These are phyloP conservation scores for Vanilla planifolia DNA, from an alignment of 106 monocot species.

Conservation along the genomic window DNA sequence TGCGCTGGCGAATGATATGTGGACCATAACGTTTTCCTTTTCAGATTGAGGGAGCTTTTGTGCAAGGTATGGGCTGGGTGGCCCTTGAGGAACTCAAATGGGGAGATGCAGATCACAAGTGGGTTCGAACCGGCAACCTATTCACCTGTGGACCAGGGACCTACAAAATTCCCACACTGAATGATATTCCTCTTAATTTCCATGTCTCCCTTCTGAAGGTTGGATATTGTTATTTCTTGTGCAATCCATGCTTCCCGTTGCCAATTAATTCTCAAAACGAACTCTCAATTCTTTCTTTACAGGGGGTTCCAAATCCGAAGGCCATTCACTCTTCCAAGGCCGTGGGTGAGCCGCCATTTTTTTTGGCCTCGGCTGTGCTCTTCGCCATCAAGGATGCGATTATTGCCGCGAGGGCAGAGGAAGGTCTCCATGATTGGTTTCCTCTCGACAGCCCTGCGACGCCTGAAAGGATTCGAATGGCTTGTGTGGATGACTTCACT, in stretches of 20 bases:
- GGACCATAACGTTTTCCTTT: neutral
- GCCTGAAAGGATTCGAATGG: conserved; percentile 97
- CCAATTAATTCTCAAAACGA: neutral
- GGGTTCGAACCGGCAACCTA: conserved; percentile 79
- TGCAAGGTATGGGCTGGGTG: conserved; percentile 95
- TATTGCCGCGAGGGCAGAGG: conserved; percentile 69
- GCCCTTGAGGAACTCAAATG: conserved; percentile 97
- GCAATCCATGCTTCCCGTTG: neutral
- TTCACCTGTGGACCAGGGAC: conserved; percentile 88
- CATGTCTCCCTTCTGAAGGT: conserved; percentile 96
- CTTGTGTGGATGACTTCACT: conserved; percentile 74
- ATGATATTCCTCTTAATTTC: conserved; percentile 93
- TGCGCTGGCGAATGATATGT: no score
- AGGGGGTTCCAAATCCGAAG: conserved; percentile 81
- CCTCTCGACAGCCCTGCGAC: conserved; percentile 89
- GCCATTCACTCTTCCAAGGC: conserved; percentile 96
- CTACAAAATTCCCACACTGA: conserved; percentile 87
- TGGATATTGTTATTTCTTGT: no score
- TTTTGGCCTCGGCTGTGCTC: conserved; percentile 74
- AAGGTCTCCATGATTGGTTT: conserved; percentile 70
- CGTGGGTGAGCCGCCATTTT: conserved; percentile 94
- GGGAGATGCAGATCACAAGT: conserved; percentile 89
- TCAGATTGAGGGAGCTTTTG: conserved; percentile 94
- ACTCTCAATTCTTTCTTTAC: neutral
- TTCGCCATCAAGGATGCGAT: conserved; percentile 94